These are phyloP conservation scores for Kwoniella sp. DNA, from an alignment of 768 basidiomycete genomes.

Conservation along the genomic window DNA sequence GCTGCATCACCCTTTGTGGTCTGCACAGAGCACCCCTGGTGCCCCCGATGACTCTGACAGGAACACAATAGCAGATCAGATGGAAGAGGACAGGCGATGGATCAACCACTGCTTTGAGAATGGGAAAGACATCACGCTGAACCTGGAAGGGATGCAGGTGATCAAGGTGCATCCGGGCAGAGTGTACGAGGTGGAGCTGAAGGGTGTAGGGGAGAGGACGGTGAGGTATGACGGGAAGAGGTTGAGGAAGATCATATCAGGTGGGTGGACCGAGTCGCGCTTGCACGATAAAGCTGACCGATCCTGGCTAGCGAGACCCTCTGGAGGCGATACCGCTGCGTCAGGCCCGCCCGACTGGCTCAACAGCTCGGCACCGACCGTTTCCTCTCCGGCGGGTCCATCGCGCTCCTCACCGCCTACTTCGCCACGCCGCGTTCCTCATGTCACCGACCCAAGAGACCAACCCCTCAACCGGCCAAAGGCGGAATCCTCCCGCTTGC, in stretches of 20 bases:
- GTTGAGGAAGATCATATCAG: neutral
- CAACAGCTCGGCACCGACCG: conserved; percentile 3
- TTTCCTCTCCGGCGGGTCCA: conserved; percentile 2
- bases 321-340: too few relatives aligned
- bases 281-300: too few relatives aligned
- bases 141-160: conserved; percentile 13
- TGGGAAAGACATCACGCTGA: neutral
- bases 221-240: neutral
- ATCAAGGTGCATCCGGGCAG: neutral
- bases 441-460: too few relatives aligned
- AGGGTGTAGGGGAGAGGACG: conserved; percentile 10
- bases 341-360: conserved; percentile 8
- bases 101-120: neutral
- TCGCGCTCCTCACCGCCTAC: neutral
- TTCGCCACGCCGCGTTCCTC: neutral
- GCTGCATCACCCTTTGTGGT: conserved; percentile 3
- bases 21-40: neutral
- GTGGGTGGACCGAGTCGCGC: too few relatives aligned
- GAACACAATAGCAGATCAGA: neutral
- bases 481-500: conserved; percentile 1
- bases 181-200: conserved; percentile 3
- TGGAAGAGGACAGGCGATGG: neutral
- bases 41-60: neutral
- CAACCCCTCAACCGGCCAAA: too few relatives aligned
- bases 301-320: too few relatives aligned